phyloP scores from a whole-genome alignment of 768 basidiomycete genomes.

The Boletus coccyginus region DNA sequence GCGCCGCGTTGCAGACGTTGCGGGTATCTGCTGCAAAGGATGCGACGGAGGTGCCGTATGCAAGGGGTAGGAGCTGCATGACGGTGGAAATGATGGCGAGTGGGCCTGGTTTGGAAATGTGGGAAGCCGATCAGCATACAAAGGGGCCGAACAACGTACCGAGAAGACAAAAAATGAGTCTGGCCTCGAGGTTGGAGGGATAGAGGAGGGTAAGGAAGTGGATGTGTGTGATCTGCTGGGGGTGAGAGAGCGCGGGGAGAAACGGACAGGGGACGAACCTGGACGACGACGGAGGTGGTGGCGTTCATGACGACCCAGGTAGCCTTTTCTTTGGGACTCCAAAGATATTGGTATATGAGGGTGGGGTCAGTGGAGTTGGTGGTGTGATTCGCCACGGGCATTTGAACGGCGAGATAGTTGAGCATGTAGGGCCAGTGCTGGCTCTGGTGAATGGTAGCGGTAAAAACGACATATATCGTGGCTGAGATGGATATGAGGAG shows the following conservation, averaged over 20 bases:
- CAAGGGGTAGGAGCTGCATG: slow-evolving; percentile 80
- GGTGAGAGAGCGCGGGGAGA: background rate
- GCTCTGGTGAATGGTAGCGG: slow-evolving; percentile 57
- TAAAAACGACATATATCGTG: slow-evolving; percentile 73
- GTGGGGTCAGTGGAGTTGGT: slow-evolving; percentile 22
- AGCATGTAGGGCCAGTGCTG: slow-evolving; percentile 94
- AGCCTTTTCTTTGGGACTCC: slow-evolving; percentile 63
- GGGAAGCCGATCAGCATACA: background rate
- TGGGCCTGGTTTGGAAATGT: slow-evolving; percentile 50
- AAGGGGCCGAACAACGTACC: slow-evolving; percentile 42
- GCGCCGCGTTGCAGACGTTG: slow-evolving; percentile 94
- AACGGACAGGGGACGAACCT: slow-evolving; percentile 48
- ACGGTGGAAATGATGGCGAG: slow-evolving; percentile 80
- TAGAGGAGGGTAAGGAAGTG: slow-evolving; percentile 95
- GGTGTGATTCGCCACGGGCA: slow-evolving; percentile 35
- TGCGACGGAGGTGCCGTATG: slow-evolving; percentile 34
- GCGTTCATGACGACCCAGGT: slow-evolving; percentile 91
- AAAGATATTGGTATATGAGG: slow-evolving; percentile 34
- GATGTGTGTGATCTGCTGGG: slow-evolving; percentile 84
- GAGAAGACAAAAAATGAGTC: slow-evolving; percentile 81
- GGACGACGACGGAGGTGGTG: slow-evolving; percentile 76
- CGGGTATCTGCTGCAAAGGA: slow-evolving; percentile 70
- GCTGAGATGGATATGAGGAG: slow-evolving; percentile 77
- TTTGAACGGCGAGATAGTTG: slow-evolving; percentile 80
- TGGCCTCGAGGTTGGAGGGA: slow-evolving; percentile 84